phyloP scores from a whole-genome alignment of 1,284 basidiomycete genomes.

The Leucocoprinus gongylophorus region DNA sequence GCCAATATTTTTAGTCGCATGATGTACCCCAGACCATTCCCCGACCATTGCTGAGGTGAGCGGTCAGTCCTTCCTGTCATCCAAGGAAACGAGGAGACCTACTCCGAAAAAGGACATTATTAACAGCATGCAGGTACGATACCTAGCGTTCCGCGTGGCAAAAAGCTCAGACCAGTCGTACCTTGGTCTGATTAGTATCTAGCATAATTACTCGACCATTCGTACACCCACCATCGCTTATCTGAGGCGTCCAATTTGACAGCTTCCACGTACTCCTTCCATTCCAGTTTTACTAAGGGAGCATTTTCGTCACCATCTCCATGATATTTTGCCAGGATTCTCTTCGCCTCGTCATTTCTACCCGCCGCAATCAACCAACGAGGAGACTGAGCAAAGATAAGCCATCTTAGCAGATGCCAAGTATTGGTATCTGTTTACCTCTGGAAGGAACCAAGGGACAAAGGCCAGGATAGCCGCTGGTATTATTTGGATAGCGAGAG shows the following conservation, averaged over 20 bases:
- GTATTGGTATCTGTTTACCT: constrained; percentile 26
- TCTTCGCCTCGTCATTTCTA: constrained; percentile 40
- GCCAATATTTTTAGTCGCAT: not conserved
- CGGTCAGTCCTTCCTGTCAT: not conserved
- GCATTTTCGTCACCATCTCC: constrained; percentile 40
- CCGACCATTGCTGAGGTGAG: constrained; percentile 38
- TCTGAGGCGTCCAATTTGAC: constrained; percentile 49
- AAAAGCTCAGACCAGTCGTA: constrained; percentile 47
- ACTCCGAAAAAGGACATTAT: constrained; percentile 47
- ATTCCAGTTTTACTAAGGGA: constrained; percentile 47
- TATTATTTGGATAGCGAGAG: constrained; percentile 45
- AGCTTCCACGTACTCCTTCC: constrained; percentile 48
- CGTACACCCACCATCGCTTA: constrained; percentile 42
- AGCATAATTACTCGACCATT: too few relatives aligned
- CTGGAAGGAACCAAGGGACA: constrained; percentile 40
- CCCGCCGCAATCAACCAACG: constrained; percentile 51
- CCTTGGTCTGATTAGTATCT: constrained; percentile 18
- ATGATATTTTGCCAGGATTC: constrained; percentile 49
- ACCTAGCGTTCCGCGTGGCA: constrained; percentile 40
- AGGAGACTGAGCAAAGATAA: constrained; percentile 32
- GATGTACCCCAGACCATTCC: constrained; percentile 30
- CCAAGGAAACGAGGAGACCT: constrained; percentile 1
- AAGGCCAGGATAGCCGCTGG: constrained; percentile 41
- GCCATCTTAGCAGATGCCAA: not conserved
- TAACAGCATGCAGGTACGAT: constrained; percentile 42